Evolutionary conservation across 108 stramenopile species (phyloP).

Genomic region (Skeletonema potamos): DNA sequence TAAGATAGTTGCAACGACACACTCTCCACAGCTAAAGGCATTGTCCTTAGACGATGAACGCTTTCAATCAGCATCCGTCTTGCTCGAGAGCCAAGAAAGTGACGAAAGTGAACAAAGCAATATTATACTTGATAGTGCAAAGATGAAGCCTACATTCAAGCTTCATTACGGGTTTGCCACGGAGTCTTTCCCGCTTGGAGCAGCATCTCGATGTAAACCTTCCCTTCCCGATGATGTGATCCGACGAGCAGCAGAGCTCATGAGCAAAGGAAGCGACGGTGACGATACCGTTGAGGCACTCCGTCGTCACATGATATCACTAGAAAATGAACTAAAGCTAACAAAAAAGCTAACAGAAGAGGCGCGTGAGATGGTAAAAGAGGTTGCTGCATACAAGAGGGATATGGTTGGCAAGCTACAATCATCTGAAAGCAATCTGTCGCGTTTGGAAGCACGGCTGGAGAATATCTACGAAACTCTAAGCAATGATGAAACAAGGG

Average conservation of each 20-base stretch:
- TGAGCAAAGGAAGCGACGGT: conserved; percentile 27
- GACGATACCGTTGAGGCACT: conserved; percentile 36
- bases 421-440: conserved; percentile 57
- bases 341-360: conserved; percentile 16
- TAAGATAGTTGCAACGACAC: conserved; percentile 76
- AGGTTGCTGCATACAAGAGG: conserved; percentile 36
- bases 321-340: conserved; percentile 51
- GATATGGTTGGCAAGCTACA: conserved; percentile 60
- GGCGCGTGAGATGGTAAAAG: conserved; percentile 30
- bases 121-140: conserved; percentile 2
- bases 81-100: conserved; percentile 29
- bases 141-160: conserved; percentile 50
- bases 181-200: conserved; percentile 75
- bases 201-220: conserved; percentile 60
- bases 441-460: conserved; percentile 52
- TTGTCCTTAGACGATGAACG: conserved; percentile 53
- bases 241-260: conserved; percentile 54
- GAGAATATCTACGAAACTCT: conserved; percentile 45
- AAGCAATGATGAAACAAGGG: conserved; percentile 19
- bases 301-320: conserved; percentile 30
- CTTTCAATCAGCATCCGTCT: conserved; percentile 70
- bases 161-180: conserved; percentile 74
- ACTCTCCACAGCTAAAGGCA: conserved; percentile 74
- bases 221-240: conserved; percentile 68
- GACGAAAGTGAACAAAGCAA: conserved; percentile 1